Conservation (phyloP, 805 yeast genomes). For the Wickerhamiella vanderwaltii region DNA sequence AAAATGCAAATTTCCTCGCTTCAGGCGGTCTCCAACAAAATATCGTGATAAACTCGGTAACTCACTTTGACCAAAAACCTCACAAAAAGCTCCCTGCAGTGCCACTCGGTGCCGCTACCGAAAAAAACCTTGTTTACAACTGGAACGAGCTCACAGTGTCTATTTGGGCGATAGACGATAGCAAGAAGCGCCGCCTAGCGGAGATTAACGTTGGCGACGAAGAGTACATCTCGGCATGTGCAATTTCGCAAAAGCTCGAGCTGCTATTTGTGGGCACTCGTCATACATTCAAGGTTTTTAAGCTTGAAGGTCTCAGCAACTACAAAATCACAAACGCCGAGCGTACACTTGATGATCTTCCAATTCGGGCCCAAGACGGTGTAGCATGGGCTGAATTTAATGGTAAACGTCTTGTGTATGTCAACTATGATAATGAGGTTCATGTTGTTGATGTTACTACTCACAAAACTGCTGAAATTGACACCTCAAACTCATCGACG, state of each 20-base stretch:
- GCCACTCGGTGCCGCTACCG: conserved; percentile 30
- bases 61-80: conserved; percentile 56
- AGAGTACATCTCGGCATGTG: conserved; percentile 62
- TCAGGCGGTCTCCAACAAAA: conserved; percentile 35
- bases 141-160: conserved; percentile 78
- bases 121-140: conserved; percentile 46
- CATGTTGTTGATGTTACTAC: conserved; percentile 17
- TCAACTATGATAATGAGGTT: conserved; percentile 23
- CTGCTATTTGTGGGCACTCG: conserved; percentile 62
- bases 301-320: conserved; percentile 39
- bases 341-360: conserved; percentile 21
- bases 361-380: conserved; percentile 1
- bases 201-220: conserved; percentile 51
- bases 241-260: conserved; percentile 52
- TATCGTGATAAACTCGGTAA: conserved; percentile 44
- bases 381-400: background rate
- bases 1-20: conserved; percentile 48
- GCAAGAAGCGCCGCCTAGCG: conserved; percentile 44
- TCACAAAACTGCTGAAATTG: conserved; percentile 10
- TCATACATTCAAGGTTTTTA: conserved; percentile 55
- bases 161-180: conserved; percentile 50
- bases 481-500: background rate
- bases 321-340: conserved; percentile 32
- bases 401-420: conserved; percentile 17
- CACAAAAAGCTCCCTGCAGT: conserved; percentile 55